Percentiles rank a stretch among this genome's conserved stretches.
Conservation (phyloP, 352 stramenopile genomes). For the Globisporangium splendens region DNA sequence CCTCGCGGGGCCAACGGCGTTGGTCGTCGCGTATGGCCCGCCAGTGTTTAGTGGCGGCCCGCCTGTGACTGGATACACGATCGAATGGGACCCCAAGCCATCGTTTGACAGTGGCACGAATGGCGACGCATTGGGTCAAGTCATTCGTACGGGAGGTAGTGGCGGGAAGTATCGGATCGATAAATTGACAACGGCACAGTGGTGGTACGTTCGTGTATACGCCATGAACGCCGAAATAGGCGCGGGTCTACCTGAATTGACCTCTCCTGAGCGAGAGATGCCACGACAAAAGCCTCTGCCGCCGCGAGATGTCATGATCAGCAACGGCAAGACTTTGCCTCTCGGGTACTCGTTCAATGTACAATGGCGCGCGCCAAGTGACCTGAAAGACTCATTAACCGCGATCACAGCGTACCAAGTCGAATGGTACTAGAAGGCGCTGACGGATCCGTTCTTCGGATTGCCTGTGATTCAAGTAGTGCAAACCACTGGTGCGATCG, state of each 20-base stretch:
- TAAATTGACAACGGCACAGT: constrained; percentile 38
- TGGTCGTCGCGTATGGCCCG: constrained; percentile 77
- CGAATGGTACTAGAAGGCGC: constrained; percentile 69
- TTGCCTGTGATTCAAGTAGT: constrained; percentile 48
- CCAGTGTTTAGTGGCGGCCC: constrained; percentile 87
- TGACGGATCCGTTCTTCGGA: constrained; percentile 57
- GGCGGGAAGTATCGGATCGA: constrained; percentile 44
- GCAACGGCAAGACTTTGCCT: constrained; percentile 33
- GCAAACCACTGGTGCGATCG: constrained; percentile 43
- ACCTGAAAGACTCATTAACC: constrained; percentile 9
- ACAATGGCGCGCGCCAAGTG: constrained; percentile 38
- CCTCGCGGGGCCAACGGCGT: constrained; percentile 56
- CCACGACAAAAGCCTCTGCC: constrained; percentile 49
- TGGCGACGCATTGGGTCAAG: constrained; percentile 48
- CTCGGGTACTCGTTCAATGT: constrained; percentile 51
- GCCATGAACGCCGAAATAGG: constrained; percentile 60
- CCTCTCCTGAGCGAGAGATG: constrained; percentile 53
- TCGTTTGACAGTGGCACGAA: constrained; percentile 72
- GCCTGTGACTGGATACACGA: constrained; percentile 82
- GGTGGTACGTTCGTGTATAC: constrained; percentile 69
- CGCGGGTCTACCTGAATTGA: constrained; percentile 35
- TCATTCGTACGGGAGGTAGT: constrained; percentile 19
- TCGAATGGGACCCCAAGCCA: constrained; percentile 87
- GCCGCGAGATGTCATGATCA: constrained; percentile 27
- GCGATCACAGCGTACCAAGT: constrained; percentile 41